Percentiles rank a stretch among this genome's conserved stretches.
These are phyloP conservation scores for Phyllostachys edulis DNA, from an alignment of 176 grass and related monocot species.

Conservation along the genomic window DNA sequence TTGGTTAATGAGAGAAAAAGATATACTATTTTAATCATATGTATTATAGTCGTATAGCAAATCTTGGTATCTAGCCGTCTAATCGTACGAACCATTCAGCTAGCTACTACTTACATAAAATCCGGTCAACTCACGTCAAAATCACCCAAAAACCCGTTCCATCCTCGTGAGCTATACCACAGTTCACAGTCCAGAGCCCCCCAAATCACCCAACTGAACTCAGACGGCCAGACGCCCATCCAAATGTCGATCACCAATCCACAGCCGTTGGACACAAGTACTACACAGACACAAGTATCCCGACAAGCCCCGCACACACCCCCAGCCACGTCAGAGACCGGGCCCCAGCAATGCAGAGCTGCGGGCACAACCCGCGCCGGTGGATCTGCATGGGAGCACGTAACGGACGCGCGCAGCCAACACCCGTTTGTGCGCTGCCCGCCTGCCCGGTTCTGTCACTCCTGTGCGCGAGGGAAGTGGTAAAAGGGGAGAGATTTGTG, in stretches of 20 bases:
- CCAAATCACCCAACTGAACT: too few relatives aligned
- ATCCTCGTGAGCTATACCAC: neutral
- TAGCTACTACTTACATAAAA: too few relatives aligned
- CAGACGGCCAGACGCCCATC: neutral
- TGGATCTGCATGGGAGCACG: constrained; percentile 2
- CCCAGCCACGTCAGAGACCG: neutral
- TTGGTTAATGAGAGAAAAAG: too few relatives aligned
- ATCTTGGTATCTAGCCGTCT: too few relatives aligned
- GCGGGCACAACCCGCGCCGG: neutral
- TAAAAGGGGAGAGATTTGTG: neutral
- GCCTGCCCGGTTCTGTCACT: constrained; percentile 24
- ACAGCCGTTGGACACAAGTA: neutral
- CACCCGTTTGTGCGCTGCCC: neutral
- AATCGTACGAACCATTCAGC: too few relatives aligned
- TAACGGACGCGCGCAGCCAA: neutral
- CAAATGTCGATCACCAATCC: neutral
- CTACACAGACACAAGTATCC: neutral
- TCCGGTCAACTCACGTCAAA: too few relatives aligned
- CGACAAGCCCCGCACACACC: neutral
- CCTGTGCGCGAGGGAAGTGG: neutral
- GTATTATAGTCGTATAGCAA: too few relatives aligned
- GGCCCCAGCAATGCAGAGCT: neutral
- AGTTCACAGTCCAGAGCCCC: too few relatives aligned
- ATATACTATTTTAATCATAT: too few relatives aligned
- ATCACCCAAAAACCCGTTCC: too few relatives aligned